Evolutionary conservation across 257 asterid genomes (phyloP), one percentile per base, ranked within the genome.

Genomic region (Echites panduratus): DNA sequence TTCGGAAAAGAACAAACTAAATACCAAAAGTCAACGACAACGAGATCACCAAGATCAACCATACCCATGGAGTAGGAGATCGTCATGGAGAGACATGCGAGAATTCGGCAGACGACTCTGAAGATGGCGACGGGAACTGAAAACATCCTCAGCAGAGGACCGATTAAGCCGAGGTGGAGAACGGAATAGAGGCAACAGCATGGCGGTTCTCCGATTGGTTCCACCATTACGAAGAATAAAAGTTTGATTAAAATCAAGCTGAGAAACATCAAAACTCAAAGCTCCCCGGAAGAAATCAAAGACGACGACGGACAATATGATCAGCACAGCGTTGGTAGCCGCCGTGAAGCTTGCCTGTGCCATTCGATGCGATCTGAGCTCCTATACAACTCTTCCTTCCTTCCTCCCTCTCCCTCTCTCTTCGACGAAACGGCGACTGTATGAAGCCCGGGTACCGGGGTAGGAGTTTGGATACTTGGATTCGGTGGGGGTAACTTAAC

Each of bases 11-110:
- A 8, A 24, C 66, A 19, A 26, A 50, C 32, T 20, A 26, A 41
- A 6, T 2, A 44, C 16, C 40, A 47, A 41, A 73, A 10, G 38
- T 38, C 22, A 67, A 76, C 26, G 32, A 59, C 48, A 73, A 43
- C 13, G 45, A 53, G 38, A 76, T 72, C 50, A 24, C 5, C 0
- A 52, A 69, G 35, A 57, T 20, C 4, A 47, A 63, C 45, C 26
- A 32, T 32, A 91, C 97, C 97, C 97, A 66, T 91, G 87, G 74
- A 85, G 89, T 61, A 87, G 88, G 78, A 89, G 92, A 91, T 91
- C 97, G 79, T 91, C 97, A 47, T 91, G 96, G 73, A 91, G 97
- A 57, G 86, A 70, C 96, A 91, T 89, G 63, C 92, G 96, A 47
- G 96, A 93, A 71, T 80, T 84, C 19, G 84, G 75, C 40, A 71